Evolutionary conservation across 768 basidiomycete species (phyloP), one percentile per base, ranked within the genome.

Genomic region (Atractiella rhizophila): DNA sequence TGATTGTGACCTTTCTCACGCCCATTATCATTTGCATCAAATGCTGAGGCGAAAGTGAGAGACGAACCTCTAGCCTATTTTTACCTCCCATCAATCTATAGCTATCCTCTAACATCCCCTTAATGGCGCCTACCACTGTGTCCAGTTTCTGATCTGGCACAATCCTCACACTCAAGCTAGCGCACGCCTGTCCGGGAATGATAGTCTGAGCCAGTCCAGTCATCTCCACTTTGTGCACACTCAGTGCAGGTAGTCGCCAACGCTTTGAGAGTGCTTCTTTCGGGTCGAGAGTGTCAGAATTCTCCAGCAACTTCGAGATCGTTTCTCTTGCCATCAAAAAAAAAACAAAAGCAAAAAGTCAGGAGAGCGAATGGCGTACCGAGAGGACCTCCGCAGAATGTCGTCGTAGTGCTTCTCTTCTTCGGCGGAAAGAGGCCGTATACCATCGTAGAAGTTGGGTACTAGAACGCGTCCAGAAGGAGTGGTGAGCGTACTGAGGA

Each of bases 71-170:
- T 11, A 26, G 20, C 10, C 12, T n/a, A 18, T 16, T 9, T 28
- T 19, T 32, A 2, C 2, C 19, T 18, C 2, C 31, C 12, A 16
- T 16, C 35, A 15, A 5, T 34, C 10, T 11, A 29, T 28, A 39
- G 18, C 16, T 13, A 21, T 24, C 29, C 23, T 61, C 52, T 1
- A 94, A 60, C 52, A 76, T 68, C 3, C 63, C 56, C 41, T 69
- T 64, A 13, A 96, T 60, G 8, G 68, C 61, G 13, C 62, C 61
- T 4, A 72, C 68, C 44, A 88, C 73, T 4, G 62, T 65, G 6
- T 75, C 69, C 4, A 86, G 60, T 41, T 74, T 68, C 58, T 96
- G 88, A 54, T 96, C 82, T 2, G 88, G 88, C 0, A 98, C 88
- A 49, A 94, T 77, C 11, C 88, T 78, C 44, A 96, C n/a, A n/a